These are phyloP conservation scores for Wickerhamiella parazyma DNA, from an alignment of 805 yeast genomes.

Conservation along the genomic window DNA sequence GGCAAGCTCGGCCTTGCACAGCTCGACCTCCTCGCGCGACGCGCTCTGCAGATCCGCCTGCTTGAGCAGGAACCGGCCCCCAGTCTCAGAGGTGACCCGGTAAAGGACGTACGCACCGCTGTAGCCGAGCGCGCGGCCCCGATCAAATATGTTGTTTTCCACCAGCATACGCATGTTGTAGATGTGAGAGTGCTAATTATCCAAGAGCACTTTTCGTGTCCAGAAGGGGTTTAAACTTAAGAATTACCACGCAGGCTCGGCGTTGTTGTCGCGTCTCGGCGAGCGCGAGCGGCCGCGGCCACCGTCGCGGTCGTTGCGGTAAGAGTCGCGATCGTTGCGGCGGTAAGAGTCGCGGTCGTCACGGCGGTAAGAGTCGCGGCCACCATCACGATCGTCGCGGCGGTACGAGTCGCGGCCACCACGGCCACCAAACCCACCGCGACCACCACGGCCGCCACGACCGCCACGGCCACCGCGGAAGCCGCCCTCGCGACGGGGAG, in stretches of 20 bases:
- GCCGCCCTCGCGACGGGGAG: slow-evolving; percentile 20
- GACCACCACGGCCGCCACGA: slow-evolving; percentile 38
- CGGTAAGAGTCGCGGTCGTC: slow-evolving; percentile 20
- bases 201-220: background rate
- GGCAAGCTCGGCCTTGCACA: too few relatives aligned
- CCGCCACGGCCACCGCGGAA: slow-evolving; percentile 36
- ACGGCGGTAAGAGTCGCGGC: slow-evolving; percentile 12
- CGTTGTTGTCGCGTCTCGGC: slow-evolving; percentile 2
- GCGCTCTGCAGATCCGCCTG: too few relatives aligned
- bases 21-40: too few relatives aligned
- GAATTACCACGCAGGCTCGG: slow-evolving; percentile 6
- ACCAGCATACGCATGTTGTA: too few relatives aligned
- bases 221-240: background rate
- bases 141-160: too few relatives aligned
- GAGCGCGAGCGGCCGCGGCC: slow-evolving; percentile 1
- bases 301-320: slow-evolving; percentile 11
- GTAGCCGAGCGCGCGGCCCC: too few relatives aligned
- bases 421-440: slow-evolving; percentile 28
- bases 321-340: slow-evolving; percentile 17
- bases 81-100: too few relatives aligned
- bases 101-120: too few relatives aligned
- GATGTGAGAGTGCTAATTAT: background rate
- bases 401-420: slow-evolving; percentile 5
- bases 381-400: slow-evolving; percentile 14
- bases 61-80: too few relatives aligned